Base-by-base conservation (phyloP, 768 basidiomycete genomes). In the Arthromyces matolae region DNA sequence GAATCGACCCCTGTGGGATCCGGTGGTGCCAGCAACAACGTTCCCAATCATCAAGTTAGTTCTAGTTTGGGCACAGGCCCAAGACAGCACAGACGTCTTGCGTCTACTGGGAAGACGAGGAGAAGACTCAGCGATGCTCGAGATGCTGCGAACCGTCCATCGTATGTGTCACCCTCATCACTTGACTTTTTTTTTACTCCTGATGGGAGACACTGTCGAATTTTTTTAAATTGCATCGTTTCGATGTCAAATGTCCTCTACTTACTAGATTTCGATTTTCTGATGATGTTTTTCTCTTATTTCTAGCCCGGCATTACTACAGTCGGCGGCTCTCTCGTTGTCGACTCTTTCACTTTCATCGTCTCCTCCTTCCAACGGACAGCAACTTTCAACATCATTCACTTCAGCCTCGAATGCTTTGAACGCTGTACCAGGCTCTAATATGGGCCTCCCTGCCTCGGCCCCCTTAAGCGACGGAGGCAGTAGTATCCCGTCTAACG, bases 61-160 rank as follows among this genome's bases (percentile, higher is more conserved):
- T 53, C 65, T 6, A 64, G 62, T 33, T 53, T 59, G 44, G 63
- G 60, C 43, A 56, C 46, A 49, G 64, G 63, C 24, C 55, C 61
- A 42, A 78, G 69, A 57, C 71, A 85, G 56, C 85, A 88, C 62
- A 80, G 88, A 44, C 74, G 87, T 14, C 67, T 88, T 16, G 81
- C 85, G 14, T 89, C 87, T 0, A 75, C 80, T 9, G 83, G 86
- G 16, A 81, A 86, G 65, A 72, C 78, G 20, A 79, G 81, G 60
- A 76, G 89, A 56, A 72, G 89, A 47, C 62, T 88, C 53, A 89
- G 86, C 64, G 89, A 90, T 63, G 88, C 87, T 20, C 72, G 84
- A 40, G 88, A 89, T 64, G 89, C 89, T 35, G 84, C 84, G 42
- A 73, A 72, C 47, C 74, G 89, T 42, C 85, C 85, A 43, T 79